phyloP scores from a whole-genome alignment of 2,329 filamentous ascomycete species.

The Colletotrichum sp. region DNA sequence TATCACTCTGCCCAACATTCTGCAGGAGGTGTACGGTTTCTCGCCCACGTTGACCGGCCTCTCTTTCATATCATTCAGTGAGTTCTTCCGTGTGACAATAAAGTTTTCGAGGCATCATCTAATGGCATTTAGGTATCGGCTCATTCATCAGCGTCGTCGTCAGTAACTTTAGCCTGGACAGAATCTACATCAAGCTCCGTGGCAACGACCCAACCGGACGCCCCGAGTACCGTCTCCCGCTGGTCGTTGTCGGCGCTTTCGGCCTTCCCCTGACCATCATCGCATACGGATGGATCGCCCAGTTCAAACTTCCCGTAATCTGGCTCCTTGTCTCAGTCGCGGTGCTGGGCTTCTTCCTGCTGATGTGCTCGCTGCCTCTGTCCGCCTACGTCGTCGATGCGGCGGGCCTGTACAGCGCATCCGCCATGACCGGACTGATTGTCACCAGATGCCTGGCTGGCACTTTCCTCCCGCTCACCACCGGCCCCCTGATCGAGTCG shows the following conservation, averaged over 20 bases:
- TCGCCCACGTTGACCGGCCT: conserved; percentile 56
- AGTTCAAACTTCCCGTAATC: conserved; percentile 44
- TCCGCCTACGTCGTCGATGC: conserved; percentile 63
- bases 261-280: conserved; percentile 48
- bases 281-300: conserved; percentile 56
- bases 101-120: not conserved
- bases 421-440: conserved; percentile 61
- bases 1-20: conserved; percentile 56
- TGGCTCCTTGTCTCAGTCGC: conserved; percentile 47
- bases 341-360: conserved; percentile 49
- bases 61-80: conserved; percentile 61
- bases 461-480: conserved; percentile 60
- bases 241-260: conserved; percentile 51
- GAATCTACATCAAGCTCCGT: conserved; percentile 55
- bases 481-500: conserved; percentile 48
- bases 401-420: conserved; percentile 59
- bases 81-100: conserved; percentile 16
- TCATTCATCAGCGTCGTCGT: conserved; percentile 50
- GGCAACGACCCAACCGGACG: conserved; percentile 43
- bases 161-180: conserved; percentile 57
- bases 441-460: conserved; percentile 60
- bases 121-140: conserved; percentile 46
- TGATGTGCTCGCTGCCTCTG: conserved; percentile 53
- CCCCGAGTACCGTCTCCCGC: conserved; percentile 61
- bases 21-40: conserved; percentile 52